A percentile compares a stretch with the other conserved stretches of the same genome.
phyloP scores from a whole-genome alignment of 2,329 filamentous ascomycete species.

The Metarhizium anisopliae region DNA sequence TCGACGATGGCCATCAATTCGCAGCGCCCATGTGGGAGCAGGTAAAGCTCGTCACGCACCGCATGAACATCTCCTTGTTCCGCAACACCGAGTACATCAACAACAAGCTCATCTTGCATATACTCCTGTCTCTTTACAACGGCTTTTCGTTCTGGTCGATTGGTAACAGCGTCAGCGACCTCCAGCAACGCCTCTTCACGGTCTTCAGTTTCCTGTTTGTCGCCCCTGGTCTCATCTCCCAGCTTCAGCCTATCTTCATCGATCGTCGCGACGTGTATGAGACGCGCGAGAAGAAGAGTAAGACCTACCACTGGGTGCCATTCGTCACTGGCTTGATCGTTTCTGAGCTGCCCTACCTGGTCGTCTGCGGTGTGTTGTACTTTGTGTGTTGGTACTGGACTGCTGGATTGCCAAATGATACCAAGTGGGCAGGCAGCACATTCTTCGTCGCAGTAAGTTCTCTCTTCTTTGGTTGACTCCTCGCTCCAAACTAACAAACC shows the following conservation, averaged over 20 bases:
- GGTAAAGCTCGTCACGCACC: conserved; percentile 52
- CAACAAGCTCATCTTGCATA: conserved; percentile 51
- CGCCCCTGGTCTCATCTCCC: conserved; percentile 46
- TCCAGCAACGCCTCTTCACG: conserved; percentile 50
- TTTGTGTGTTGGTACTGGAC: conserved; percentile 50
- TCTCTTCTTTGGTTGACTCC: neutral
- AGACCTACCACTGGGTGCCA: conserved; percentile 53
- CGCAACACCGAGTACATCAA: conserved; percentile 59
- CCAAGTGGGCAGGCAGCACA: conserved; percentile 37
- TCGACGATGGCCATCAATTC: conserved; percentile 56
- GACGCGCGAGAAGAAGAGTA: conserved; percentile 49
- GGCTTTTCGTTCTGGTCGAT: conserved; percentile 55
- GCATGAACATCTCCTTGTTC: conserved; percentile 53
- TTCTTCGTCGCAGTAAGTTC: conserved; percentile 31
- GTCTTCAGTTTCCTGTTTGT: conserved; percentile 58
- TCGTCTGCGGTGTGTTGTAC: conserved; percentile 36
- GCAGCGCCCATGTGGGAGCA: conserved; percentile 59
- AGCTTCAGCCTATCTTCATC: conserved; percentile 51
- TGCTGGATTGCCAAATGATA: conserved; percentile 37
- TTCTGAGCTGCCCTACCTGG: conserved; percentile 37
- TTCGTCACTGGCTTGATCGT: conserved; percentile 45
- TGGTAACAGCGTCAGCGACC: conserved; percentile 37
- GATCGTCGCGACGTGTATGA: conserved; percentile 48
- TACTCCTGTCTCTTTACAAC: conserved; percentile 47
- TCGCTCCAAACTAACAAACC: neutral